Conservation (phyloP, 73 alveolate species). For the Paramecium caudatum region DNA sequence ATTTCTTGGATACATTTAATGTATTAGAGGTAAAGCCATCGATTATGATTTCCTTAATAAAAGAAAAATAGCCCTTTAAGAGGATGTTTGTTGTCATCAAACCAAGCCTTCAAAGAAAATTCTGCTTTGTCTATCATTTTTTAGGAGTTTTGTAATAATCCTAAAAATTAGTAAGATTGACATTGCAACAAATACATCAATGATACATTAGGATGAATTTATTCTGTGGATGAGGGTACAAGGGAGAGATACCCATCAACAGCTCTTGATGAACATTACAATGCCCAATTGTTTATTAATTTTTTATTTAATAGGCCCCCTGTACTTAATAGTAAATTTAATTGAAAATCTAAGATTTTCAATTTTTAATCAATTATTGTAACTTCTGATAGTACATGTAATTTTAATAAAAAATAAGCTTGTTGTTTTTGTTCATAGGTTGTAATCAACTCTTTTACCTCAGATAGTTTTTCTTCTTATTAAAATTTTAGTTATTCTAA, state of each 20-base stretch:
- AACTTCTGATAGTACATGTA: not conserved
- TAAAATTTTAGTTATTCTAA: no score
- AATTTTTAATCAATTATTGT: conserved; percentile 6
- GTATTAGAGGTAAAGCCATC: conserved; percentile 33
- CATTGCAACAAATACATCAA: not conserved
- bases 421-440: not conserved
- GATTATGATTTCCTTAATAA: not conserved
- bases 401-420: not conserved
- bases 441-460: no score
- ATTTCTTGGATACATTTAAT: not conserved
- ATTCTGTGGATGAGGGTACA: not conserved
- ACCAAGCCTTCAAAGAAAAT: conserved; percentile 1
- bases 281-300: conserved; percentile 55
- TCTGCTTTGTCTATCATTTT: conserved; percentile 30
- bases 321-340: not conserved
- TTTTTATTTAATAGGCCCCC: not conserved
- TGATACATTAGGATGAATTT: not conserved
- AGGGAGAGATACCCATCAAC: conserved; percentile 19
- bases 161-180: not conserved
- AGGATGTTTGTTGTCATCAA: conserved; percentile 41
- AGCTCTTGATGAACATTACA: conserved; percentile 23
- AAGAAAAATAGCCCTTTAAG: conserved; percentile 41
- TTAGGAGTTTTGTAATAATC: not conserved
- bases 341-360: conserved; percentile 9
- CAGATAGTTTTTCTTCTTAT: no score